Percentiles rank a stretch among this genome's conserved stretches.
Conservation (phyloP, 768 basidiomycete species). For the Agaricus blazei region DNA sequence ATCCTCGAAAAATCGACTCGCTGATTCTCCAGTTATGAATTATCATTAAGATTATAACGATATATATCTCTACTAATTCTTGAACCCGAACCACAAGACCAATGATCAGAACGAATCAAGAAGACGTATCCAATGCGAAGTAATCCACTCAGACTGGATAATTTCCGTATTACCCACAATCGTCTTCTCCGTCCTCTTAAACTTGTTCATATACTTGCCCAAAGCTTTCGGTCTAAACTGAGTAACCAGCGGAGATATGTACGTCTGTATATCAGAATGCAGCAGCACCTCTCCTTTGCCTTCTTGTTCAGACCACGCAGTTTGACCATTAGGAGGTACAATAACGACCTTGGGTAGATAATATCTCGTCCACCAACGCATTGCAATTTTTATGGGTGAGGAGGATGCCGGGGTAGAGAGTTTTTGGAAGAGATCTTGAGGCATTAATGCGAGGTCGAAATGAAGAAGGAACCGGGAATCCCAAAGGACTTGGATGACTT, state of each 20-base stretch:
- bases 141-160: slow-evolving; percentile 35
- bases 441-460: slow-evolving; percentile 40
- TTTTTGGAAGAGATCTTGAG: slow-evolving; percentile 24
- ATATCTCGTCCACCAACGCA: slow-evolving; percentile 5
- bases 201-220: slow-evolving; percentile 2
- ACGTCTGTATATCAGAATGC: not conserved
- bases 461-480: slow-evolving; percentile 61
- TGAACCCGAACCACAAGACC: no score
- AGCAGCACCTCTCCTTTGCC: not conserved
- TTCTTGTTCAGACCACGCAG: not conserved
- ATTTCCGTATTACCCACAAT: not conserved
- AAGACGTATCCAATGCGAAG: slow-evolving; percentile 26
- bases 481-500: slow-evolving; percentile 41
- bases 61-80: no score
- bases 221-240: not conserved
- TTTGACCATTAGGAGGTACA: not conserved
- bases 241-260: not conserved
- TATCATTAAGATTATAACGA: no score
- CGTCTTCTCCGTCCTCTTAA: not conserved
- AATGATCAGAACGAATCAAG: not conserved
- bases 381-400: not conserved
- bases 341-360: slow-evolving; percentile 7
- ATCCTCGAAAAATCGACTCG: no score
- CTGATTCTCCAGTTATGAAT: no score
- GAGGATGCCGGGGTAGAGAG: not conserved